Percentiles rank a stretch among this genome's conserved stretches.
phyloP scores from a whole-genome alignment of 805 yeast genomes.

The Helenozyma rhizophorensis region DNA sequence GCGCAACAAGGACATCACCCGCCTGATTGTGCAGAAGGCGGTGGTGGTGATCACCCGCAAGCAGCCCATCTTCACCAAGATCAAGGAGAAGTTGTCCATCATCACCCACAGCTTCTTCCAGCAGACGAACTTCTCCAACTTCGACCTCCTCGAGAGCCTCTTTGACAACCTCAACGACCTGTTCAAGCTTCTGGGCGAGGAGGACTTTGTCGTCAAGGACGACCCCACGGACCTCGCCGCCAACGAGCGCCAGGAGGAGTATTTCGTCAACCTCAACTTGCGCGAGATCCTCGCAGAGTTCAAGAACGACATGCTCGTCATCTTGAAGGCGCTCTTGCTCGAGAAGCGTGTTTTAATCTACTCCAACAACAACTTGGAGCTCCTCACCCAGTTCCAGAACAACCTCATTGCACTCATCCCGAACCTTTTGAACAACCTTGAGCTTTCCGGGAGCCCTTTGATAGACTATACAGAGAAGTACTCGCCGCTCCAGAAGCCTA shows the following conservation, averaged over 20 bases:
- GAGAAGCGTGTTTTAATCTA: slow-evolving; percentile 74
- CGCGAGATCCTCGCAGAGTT: slow-evolving; percentile 59
- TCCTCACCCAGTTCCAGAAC: slow-evolving; percentile 76
- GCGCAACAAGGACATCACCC: slow-evolving; percentile 60
- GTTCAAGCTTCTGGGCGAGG: slow-evolving; percentile 18
- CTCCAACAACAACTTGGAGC: slow-evolving; percentile 71
- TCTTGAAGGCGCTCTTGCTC: slow-evolving; percentile 73
- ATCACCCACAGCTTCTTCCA: slow-evolving; percentile 82
- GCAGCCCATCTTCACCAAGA: slow-evolving; percentile 82
- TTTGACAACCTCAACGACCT: slow-evolving; percentile 56
- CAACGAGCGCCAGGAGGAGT: slow-evolving; percentile 35
- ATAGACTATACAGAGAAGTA: slow-evolving; percentile 50
- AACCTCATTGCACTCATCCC: slow-evolving; percentile 83
- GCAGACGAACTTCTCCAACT: slow-evolving; percentile 74
- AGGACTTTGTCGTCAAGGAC: slow-evolving; percentile 12
- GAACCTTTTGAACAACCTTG: slow-evolving; percentile 63
- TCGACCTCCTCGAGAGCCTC: slow-evolving; percentile 59
- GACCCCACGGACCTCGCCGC: slow-evolving; percentile 10
- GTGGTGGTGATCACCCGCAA: slow-evolving; percentile 75
- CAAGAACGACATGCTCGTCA: slow-evolving; percentile 52
- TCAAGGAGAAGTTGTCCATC: slow-evolving; percentile 85
- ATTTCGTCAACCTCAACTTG: slow-evolving; percentile 63
- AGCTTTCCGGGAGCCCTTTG: slow-evolving; percentile 77
- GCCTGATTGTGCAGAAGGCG: slow-evolving; percentile 89
- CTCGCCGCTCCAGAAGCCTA: slow-evolving; percentile 48